phyloP scores from a whole-genome alignment of 495 filamentous ascomycete species.

The Xylaria palmicola region DNA sequence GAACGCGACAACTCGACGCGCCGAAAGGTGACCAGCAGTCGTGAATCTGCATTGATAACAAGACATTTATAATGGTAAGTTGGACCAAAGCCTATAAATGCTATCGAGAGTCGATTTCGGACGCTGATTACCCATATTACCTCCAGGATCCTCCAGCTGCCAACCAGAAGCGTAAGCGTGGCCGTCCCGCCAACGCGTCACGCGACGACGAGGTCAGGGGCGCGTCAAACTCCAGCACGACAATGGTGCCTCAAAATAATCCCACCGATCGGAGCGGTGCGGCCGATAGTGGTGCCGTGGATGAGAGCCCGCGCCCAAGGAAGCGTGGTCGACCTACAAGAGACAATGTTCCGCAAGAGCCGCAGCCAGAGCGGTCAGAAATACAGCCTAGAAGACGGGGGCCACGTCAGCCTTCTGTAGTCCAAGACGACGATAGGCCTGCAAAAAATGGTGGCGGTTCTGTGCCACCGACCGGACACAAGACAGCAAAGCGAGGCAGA shows the following conservation, averaged over 20 bases:
- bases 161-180: conserved; percentile 44
- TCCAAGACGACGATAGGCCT: background rate
- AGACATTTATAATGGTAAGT: background rate
- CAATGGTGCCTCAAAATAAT: conserved; percentile 7
- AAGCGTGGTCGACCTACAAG: conserved; percentile 25
- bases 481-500: conserved; percentile 14
- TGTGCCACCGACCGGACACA: background rate
- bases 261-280: background rate
- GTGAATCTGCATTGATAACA: background rate
- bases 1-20: background rate
- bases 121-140: conserved; percentile 13
- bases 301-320: conserved; percentile 16
- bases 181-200: conserved; percentile 41
- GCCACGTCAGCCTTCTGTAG: conserved; percentile 15
- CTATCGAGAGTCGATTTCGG: too few species aligned
- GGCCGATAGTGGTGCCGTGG: background rate
- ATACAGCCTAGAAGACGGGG: conserved; percentile 10
- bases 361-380: conserved; percentile 20
- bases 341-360: conserved; percentile 4
- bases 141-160: conserved; percentile 25
- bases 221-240: conserved; percentile 31
- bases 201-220: conserved; percentile 30
- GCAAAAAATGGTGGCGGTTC: background rate
- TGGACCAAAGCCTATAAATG: conserved; percentile 3
- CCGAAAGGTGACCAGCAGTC: background rate